Evolutionary conservation across 2,329 filamentous ascomycete species (phyloP).

Genomic region (Emergomyces pasteurianus): DNA sequence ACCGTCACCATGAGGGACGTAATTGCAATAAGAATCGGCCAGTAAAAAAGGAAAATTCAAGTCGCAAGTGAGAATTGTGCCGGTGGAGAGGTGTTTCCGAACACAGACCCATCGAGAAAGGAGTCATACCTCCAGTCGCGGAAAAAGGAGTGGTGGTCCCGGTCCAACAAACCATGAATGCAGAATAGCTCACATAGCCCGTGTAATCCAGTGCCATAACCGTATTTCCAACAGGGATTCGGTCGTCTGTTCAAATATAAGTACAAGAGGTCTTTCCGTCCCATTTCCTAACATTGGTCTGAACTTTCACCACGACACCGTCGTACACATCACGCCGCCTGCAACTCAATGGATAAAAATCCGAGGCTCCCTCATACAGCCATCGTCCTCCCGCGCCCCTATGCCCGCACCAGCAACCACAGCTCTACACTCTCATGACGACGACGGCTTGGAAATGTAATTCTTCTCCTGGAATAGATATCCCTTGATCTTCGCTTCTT

Average conservation of each 20-base stretch:
- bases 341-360: too few species aligned
- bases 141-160: not conserved
- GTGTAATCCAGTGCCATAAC: not conserved
- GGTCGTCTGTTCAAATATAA: not conserved
- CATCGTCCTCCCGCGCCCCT: not conserved
- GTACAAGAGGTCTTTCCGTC: not conserved
- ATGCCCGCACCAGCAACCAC: not conserved
- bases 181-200: not conserved
- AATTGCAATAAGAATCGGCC: not conserved
- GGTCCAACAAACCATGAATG: not conserved
- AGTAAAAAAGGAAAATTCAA: not conserved
- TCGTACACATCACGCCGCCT: not conserved
- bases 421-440: not conserved
- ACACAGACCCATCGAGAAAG: not conserved
- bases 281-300: not conserved
- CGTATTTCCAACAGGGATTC: not conserved
- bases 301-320: not conserved
- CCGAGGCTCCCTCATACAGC: not conserved
- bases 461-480: constrained; percentile 55
- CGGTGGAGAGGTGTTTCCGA: not conserved
- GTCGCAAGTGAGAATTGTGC: not conserved
- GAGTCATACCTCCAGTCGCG: not conserved
- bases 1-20: not conserved
- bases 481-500: constrained; percentile 51
- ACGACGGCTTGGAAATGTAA: constrained; percentile 34